Base-by-base conservation (phyloP, 176 grass and related monocot genomes). In the Oryza glaberrima region DNA sequence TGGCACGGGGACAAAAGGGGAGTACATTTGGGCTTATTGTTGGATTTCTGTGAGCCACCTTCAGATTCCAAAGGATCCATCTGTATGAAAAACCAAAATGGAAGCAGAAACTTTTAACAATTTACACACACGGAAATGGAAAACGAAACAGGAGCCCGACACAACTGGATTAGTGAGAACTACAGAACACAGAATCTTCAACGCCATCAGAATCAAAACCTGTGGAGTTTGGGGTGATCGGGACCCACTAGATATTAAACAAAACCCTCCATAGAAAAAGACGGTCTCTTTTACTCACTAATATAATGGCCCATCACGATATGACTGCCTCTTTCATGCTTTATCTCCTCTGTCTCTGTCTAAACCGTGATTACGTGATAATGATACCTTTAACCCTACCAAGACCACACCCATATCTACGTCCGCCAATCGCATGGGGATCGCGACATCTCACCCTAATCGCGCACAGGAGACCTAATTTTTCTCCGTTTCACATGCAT, bases 11-110 rank as follows among this genome's bases (percentile, higher is more conserved):
- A 16, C 69, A 36, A 78, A 79, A n/a, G 30, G 5, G 3, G 5
- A 54, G 23, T 90, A 98, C 95, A 94, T 90, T 88, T 93, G 67
- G 95, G 95, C 65, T 81, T 93, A 46, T 94, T 98, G 67, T 94
- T 98, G 75, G 88, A 88, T 51, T 81, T 81, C 69, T 46, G 84
- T 0, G 68, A 48, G 72, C 80, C 82, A 9, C 48, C 78, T 5
- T 69, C 89, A 23, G 15, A 32, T 15, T 80, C 69, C 23, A 79
- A 76, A 82, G 77, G 67, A 82, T 77, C 82, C 92, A 94, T 94
- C 77, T 76, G 77, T 41, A 8, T 3, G 32, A 64, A 41, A 28
- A 87, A 70, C 7, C 65, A 70, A 60, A 44, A 36, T 22, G 64
- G 64, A 61, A 45, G 1, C 5, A 68, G 0, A 47, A 36, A 12